Conservation (phyloP, 257 asterid genomes). For the Penstemon newberryi region DNA sequence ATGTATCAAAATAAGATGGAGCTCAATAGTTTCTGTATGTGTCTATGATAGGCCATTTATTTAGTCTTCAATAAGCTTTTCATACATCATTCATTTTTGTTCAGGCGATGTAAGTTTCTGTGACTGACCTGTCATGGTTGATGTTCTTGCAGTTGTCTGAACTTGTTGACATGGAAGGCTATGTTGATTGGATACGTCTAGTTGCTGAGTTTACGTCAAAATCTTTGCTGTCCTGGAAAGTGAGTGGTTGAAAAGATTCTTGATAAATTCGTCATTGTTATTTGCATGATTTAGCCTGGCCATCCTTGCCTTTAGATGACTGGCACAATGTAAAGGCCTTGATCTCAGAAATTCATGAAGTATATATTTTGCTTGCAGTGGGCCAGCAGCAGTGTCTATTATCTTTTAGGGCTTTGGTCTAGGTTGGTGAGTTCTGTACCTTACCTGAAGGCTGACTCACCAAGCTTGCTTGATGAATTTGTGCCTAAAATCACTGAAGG, state of each 20-base stretch:
- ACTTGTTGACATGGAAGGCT: slow-evolving; percentile 93
- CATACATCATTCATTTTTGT: slow-evolving; percentile 3
- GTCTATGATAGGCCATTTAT: slow-evolving; percentile 14
- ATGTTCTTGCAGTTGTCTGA: slow-evolving; percentile 73
- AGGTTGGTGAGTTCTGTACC: slow-evolving; percentile 96
- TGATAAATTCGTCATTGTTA: slow-evolving; percentile 16
- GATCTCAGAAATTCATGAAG: slow-evolving; percentile 14
- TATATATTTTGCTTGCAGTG: slow-evolving; percentile 55
- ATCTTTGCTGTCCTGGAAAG: slow-evolving; percentile 99
- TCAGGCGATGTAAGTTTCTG: slow-evolving; percentile 11
- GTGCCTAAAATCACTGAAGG: slow-evolving; percentile 94
- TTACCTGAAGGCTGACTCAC: slow-evolving; percentile 91
- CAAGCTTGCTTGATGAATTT: slow-evolving; percentile 94
- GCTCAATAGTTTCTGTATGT: slow-evolving; percentile 20
- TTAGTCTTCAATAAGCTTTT: neutral
- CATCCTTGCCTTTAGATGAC: slow-evolving; percentile 22
- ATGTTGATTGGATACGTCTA: slow-evolving; percentile 94
- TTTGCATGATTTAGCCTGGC: slow-evolving; percentile 25
- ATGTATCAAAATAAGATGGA: neutral
- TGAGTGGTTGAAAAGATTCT: slow-evolving; percentile 23
- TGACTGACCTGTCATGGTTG: slow-evolving; percentile 26
- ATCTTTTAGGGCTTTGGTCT: slow-evolving; percentile 98
- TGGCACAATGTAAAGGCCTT: slow-evolving; percentile 17
- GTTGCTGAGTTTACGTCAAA: slow-evolving; percentile 92
- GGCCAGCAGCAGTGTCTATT: slow-evolving; percentile 98